These are phyloP conservation scores for Phytophthora citricola DNA, from an alignment of 352 stramenopile genomes.

Conservation along the genomic window DNA sequence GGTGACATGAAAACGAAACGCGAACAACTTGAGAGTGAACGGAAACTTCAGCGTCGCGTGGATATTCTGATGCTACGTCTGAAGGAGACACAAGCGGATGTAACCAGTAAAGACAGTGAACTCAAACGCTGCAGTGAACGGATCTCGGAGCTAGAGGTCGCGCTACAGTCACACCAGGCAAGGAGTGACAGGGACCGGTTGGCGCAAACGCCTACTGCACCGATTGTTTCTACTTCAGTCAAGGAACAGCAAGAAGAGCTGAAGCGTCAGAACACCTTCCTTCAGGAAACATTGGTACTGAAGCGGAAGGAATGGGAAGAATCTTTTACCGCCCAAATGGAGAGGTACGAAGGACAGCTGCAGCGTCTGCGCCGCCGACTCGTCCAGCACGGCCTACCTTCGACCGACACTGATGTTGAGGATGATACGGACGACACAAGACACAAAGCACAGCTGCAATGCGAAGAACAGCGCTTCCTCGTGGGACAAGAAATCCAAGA, in stretches of 20 bases:
- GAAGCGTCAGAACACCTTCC: conserved; percentile 59
- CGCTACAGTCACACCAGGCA: conserved; percentile 36
- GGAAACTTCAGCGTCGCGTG: conserved; percentile 74
- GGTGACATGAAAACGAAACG: conserved; percentile 19
- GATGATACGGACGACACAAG: conserved; percentile 14
- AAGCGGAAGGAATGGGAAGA: conserved; percentile 77
- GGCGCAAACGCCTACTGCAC: conserved; percentile 5
- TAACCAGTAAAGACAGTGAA: conserved; percentile 53
- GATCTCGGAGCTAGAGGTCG: conserved; percentile 41
- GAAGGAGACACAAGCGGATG: conserved; percentile 71
- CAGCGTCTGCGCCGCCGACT: conserved; percentile 56
- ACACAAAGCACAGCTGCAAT: conserved; percentile 28
- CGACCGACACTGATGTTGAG: conserved; percentile 17
- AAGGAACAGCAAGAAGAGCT: conserved; percentile 50
- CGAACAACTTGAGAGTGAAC: conserved; percentile 67
- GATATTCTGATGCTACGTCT: conserved; percentile 69
- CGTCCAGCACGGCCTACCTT: conserved; percentile 35
- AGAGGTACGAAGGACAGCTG: conserved; percentile 61
- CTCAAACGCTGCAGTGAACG: conserved; percentile 43
- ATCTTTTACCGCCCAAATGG: conserved; percentile 52
- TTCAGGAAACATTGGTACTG: conserved; percentile 65
- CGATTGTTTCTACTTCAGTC: neutral
- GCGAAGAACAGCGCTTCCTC: conserved; percentile 62
- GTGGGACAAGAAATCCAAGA: conserved; percentile 51
- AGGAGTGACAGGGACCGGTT: conserved; percentile 31